Base-by-base conservation (phyloP, 129 eudicot genomes). In the Silybum marianum region DNA sequence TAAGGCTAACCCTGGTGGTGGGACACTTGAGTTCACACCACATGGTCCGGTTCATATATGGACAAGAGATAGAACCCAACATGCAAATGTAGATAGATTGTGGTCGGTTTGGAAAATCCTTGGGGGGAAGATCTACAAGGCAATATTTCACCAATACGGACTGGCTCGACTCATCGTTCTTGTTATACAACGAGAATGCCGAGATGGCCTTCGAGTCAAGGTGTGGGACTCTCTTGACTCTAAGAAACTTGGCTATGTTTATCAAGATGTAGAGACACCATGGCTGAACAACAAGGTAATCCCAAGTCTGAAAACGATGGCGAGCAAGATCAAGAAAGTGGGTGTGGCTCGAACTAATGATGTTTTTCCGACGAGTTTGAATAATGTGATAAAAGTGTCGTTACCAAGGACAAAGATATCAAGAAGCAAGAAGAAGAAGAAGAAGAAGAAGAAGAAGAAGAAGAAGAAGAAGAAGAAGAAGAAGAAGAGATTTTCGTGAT, bases 1-100 rank as follows among this genome's bases (percentile, higher is more conserved):
- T 6, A 69, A 74, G 74, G 72, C 84, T 54, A 63, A n/a, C 84
- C 94, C 90, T 2, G 94, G 94, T 7, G 73, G 74, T 4, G 90
- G 92, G 0, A 51, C 91, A 0, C 72, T 88, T 1, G 93, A 90
- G 81, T 72, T 81, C 51, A 70, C 78, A 22, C 88, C 93, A 23
- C 93, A 90, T 82, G 93, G 87, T 60, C 90, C 93, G 3, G 16
- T 89, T 3, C 87, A 87, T 76, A 16, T 89, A 85, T 73, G 85
- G 86, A 21, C 93, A 12, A 91, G 93, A 19, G 89, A 90, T 22
- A 78, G 82, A n/a, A n/a, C n/a, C n/a, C n/a, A 90, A 74, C 93
- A 90, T 46, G 63, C 87, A 12, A 89, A 89, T 72, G 74, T 89
- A 5, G 93, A 89, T 58, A 82, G 93, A 68, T 76, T 89, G 91